Conservation (phyloP, 306 rosid species). For the Vigna angularis region DNA sequence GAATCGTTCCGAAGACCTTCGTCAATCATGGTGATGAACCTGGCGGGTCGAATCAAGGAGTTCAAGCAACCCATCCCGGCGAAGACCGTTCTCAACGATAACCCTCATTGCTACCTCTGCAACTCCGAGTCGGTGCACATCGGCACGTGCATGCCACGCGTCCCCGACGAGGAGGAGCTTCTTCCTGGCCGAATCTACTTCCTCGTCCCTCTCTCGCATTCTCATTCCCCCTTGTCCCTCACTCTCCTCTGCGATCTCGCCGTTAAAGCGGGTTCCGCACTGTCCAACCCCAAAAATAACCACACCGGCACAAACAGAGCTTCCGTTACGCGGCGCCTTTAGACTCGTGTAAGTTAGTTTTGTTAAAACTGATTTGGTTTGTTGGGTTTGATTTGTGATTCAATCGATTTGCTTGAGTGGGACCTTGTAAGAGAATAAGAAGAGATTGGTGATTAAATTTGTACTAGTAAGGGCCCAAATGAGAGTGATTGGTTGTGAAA, state of each 20-base stretch:
- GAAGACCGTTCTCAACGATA: conserved; percentile 47
- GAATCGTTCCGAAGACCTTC: conserved; percentile 57
- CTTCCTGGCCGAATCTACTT: conserved; percentile 76
- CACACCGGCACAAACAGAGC: background rate
- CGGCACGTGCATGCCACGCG: conserved; percentile 61
- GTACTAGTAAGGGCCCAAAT: background rate
- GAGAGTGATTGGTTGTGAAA: background rate
- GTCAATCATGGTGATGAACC: conserved; percentile 58
- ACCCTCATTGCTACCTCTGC: conserved; percentile 61
- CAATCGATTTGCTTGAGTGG: conserved; percentile 4
- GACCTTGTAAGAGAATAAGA: conserved; percentile 4
- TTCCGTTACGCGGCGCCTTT: conserved; percentile 4
- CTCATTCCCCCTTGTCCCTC: conserved; percentile 57
- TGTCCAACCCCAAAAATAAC: background rate
- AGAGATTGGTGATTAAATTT: background rate
- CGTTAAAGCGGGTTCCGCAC: conserved; percentile 63
- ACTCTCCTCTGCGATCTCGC: conserved; percentile 70
- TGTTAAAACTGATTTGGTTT: background rate
- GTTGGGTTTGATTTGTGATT: background rate
- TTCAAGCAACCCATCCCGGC: conserved; percentile 57
- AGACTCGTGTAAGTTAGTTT: background rate
- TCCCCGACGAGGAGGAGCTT: conserved; percentile 64
- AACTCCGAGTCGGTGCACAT: conserved; percentile 68
- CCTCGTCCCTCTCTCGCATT: conserved; percentile 57
- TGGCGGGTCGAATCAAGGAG: conserved; percentile 53